phyloP scores from a whole-genome alignment of 108 stramenopile species.

The Bacterosira constricta region DNA sequence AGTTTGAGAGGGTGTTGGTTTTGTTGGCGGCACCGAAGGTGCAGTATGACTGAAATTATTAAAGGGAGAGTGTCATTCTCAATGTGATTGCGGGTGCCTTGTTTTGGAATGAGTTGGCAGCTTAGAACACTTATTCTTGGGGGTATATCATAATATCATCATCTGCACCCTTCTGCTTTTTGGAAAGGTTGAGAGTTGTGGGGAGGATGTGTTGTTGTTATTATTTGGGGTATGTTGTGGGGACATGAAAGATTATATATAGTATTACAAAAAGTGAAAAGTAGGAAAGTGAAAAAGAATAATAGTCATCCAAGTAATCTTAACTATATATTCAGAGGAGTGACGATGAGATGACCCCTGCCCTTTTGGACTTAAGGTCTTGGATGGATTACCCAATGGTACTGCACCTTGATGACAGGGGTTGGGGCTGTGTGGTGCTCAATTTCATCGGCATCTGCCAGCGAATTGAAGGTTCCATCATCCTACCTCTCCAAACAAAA shows the following conservation, averaged over 20 bases:
- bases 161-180: not conserved
- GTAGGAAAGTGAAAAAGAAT: no score
- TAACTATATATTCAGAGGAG: no score
- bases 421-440: no score
- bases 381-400: no score
- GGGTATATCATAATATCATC: not conserved
- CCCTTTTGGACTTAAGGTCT: not conserved
- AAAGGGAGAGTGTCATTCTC: not conserved
- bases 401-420: no score
- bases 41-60: constrained; percentile 35
- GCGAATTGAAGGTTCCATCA: no score
- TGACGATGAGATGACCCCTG: no score
- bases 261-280: no score
- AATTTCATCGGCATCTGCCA: no score
- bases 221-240: not conserved
- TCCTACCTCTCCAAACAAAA: no score
- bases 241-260: no score
- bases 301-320: no score
- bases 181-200: not conserved
- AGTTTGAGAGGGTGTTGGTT: constrained; percentile 81
- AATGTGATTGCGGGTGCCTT: not conserved
- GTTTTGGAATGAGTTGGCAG: not conserved
- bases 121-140: not conserved
- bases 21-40: constrained; percentile 57
- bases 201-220: not conserved